Evolutionary conservation across 75 land plant species (phyloP).

Genomic region (Picea sitchensis): DNA sequence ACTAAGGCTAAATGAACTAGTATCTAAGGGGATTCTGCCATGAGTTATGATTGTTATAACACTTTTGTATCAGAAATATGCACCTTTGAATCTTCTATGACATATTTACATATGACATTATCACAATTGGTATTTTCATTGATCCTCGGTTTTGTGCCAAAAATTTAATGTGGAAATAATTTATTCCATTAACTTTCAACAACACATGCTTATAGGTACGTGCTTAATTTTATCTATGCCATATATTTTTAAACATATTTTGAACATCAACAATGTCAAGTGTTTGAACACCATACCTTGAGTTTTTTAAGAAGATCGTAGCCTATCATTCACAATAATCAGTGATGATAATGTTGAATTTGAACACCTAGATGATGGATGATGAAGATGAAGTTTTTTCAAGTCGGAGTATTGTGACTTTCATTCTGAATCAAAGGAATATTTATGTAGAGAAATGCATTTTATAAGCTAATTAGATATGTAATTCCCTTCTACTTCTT

Average conservation of each 20-base stretch:
- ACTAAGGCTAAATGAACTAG: too few relatives aligned
- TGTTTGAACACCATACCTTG: constrained; percentile 16
- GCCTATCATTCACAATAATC: constrained; percentile 43
- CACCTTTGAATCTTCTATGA: constrained; percentile 55
- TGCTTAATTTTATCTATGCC: neutral
- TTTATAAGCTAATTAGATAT: too few relatives aligned
- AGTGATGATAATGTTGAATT: constrained; percentile 31
- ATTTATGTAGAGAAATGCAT: too few relatives aligned
- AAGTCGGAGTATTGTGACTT: neutral
- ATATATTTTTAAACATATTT: too few relatives aligned
- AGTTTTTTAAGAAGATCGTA: constrained; percentile 39
- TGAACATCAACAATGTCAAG: too few relatives aligned
- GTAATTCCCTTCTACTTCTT: too few relatives aligned
- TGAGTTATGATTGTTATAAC: too few relatives aligned
- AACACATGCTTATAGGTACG: too few relatives aligned
- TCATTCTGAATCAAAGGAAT: too few relatives aligned
- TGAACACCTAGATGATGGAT: constrained; percentile 25
- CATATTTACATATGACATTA: constrained; percentile 79
- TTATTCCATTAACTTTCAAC: neutral
- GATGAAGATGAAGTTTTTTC: neutral
- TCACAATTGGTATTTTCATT: constrained; percentile 64
- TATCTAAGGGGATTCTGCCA: too few relatives aligned
- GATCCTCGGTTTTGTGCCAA: constrained; percentile 34
- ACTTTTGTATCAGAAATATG: too few relatives aligned
- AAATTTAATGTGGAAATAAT: too few relatives aligned